These are phyloP conservation scores for Pseudogymnoascus sp. DNA, from an alignment of 2,329 filamentous ascomycete genomes.

Conservation along the genomic window DNA sequence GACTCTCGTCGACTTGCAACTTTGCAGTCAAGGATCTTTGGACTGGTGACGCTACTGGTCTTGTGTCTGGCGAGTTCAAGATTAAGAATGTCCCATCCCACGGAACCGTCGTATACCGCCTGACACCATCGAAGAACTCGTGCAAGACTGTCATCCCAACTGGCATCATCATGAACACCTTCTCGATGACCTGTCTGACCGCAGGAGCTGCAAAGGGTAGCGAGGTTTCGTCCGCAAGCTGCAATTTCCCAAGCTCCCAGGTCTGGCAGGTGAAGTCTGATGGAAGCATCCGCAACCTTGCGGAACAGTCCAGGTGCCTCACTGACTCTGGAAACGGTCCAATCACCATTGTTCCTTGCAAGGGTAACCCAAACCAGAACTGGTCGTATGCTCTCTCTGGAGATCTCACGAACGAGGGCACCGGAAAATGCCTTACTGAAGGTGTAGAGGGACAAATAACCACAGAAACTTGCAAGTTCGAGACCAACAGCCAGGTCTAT, in stretches of 20 bases:
- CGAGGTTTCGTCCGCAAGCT: conserved; percentile 32
- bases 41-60: conserved; percentile 31
- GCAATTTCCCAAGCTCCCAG: conserved; percentile 37
- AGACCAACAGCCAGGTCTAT: conserved; percentile 41
- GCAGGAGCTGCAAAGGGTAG: conserved; percentile 22
- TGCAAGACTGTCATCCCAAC: conserved; percentile 34
- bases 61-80: conserved; percentile 29
- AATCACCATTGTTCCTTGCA: conserved; percentile 26
- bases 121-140: conserved; percentile 31
- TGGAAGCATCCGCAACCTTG: conserved; percentile 36
- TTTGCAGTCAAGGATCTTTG: conserved; percentile 38
- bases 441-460: conserved; percentile 23
- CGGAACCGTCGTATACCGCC: conserved; percentile 34
- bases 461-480: conserved; percentile 32
- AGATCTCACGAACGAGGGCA: conserved; percentile 35
- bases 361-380: conserved; percentile 27
- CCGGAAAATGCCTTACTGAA: conserved; percentile 37
- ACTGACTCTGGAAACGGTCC: conserved; percentile 25
- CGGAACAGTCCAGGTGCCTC: conserved; percentile 21
- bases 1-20: conserved; percentile 15
- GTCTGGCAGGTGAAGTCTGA: conserved; percentile 36
- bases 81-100: conserved; percentile 36
- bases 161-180: conserved; percentile 45
- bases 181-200: conserved; percentile 39
- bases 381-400: conserved; percentile 42